Percentiles rank a stretch among this genome's conserved stretches.
Conservation (phyloP, 306 rosid genomes). For the Cicer yamashitae region DNA sequence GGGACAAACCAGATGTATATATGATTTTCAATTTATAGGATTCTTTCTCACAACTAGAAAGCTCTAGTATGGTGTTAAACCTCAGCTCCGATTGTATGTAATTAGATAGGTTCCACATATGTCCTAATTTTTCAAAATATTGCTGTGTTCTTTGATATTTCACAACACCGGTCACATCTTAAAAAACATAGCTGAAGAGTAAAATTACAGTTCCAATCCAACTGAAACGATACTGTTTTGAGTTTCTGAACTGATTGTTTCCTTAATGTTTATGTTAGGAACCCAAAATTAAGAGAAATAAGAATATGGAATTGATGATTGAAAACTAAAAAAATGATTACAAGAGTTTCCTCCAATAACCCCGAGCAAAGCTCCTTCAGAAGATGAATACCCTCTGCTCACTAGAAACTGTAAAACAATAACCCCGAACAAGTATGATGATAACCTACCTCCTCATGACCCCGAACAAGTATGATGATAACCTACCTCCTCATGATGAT, state of each 20-base stretch:
- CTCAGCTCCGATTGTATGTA: neutral
- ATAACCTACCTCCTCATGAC: too few species aligned
- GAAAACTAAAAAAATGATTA: too few species aligned
- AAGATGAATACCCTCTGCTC: too few species aligned
- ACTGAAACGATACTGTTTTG: slow-evolving; percentile 20
- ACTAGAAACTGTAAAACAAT: too few species aligned
- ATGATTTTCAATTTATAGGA: slow-evolving; percentile 8
- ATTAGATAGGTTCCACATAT: neutral
- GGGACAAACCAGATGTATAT: neutral
- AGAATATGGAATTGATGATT: too few species aligned
- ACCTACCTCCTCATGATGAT: too few species aligned
- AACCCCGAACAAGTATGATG: too few species aligned
- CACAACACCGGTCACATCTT: slow-evolving; percentile 21
- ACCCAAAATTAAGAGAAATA: too few species aligned
- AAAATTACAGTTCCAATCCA: slow-evolving; percentile 7
- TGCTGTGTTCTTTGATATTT: slow-evolving; percentile 18
- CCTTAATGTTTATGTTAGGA: neutral
- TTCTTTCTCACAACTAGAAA: neutral
- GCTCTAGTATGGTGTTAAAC: slow-evolving; percentile 14
- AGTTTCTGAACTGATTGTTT: slow-evolving; percentile 33
- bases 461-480: too few species aligned
- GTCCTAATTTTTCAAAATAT: neutral
- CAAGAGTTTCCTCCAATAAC: too few species aligned
- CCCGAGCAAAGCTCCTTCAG: too few species aligned
- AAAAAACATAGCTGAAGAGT: neutral